Evolutionary conservation across 2,329 filamentous ascomycete genomes (phyloP), one percentile per base, ranked within the genome.

Genomic region (Penicillium glabrum): DNA sequence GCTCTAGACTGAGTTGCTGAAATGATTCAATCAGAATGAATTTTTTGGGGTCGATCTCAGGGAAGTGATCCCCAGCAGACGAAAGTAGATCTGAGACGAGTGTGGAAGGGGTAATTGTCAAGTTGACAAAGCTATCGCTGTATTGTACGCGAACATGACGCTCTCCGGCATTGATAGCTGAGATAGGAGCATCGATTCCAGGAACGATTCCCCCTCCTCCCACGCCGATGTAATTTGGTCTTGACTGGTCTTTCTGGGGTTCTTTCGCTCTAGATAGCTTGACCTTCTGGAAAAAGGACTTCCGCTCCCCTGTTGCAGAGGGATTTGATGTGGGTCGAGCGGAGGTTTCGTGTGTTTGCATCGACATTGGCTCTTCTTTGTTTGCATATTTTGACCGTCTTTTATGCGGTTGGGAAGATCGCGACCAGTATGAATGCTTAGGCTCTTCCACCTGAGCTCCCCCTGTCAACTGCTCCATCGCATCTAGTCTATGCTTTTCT

Each of bases 21-120:
- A 92, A 97, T 21, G 83, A 85, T 72, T 98, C 93, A 19, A 92
- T 75, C 11, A 97, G 72, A n/a, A 95, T 82, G 51, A 87, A 89
- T 13, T 81, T 83, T 11, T 82, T 77, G 0, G 87, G 81, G 60
- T 87, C 82, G 58, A 96, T 86, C 1, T 78, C 75, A 54, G 88
- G 81, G 66, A 92, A 81, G 62, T 82, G 78, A 31, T 84, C 83
- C 3, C 87, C 82, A 4, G 89, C 86, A 27, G 86, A 85, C 57
- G 82, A 82, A 41, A 96, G 82, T 31, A 96, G 78, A 59, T 96
- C 90, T 13, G 84, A 78, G 0, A 88, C 82, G 1, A 88, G 92
- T 0, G 93, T 96, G 2, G 89, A 86, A 3, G 86, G 83, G 2
- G 82, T 89, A 39, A 97, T 82, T 2, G 88, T 84, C n/a, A 96